phyloP scores from a whole-genome alignment of 768 basidiomycete species.

The Boletus insuetus region DNA sequence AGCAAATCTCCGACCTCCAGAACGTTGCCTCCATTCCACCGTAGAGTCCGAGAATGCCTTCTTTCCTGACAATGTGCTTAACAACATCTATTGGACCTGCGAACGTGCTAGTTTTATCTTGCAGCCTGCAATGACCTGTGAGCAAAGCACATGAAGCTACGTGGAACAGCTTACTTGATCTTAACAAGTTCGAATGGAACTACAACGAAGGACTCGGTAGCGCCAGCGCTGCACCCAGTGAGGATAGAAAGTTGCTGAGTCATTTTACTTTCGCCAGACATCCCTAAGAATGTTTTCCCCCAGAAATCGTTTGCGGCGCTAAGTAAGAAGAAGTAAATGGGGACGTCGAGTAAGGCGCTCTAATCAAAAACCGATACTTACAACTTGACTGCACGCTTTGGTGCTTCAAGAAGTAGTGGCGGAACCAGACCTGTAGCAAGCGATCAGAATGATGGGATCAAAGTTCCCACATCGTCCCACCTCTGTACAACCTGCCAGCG shows the following conservation, averaged over 20 bases:
- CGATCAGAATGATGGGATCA: background rate
- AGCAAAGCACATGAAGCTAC: background rate
- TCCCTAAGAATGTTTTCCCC: slow-evolving; percentile 72
- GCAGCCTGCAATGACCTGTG: slow-evolving; percentile 50
- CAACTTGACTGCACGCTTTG: slow-evolving; percentile 98
- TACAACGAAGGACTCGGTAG: slow-evolving; percentile 92
- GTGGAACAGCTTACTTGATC: slow-evolving; percentile 52
- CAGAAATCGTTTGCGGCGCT: slow-evolving; percentile 93
- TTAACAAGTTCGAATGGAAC: slow-evolving; percentile 97
- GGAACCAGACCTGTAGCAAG: slow-evolving; percentile 74
- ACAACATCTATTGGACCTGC: slow-evolving; percentile 92
- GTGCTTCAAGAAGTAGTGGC: slow-evolving; percentile 92
- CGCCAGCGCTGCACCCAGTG: slow-evolving; percentile 93
- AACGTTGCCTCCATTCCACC: slow-evolving; percentile 97
- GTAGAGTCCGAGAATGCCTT: slow-evolving; percentile 84
- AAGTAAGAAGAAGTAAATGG: slow-evolving; percentile 1
- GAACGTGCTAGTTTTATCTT: slow-evolving; percentile 90
- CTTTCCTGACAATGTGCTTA: slow-evolving; percentile 68
- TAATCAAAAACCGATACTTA: slow-evolving; percentile 33
- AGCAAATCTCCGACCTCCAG: slow-evolving; percentile 65
- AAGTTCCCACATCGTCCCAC: slow-evolving; percentile 32
- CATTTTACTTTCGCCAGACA: slow-evolving; percentile 79
- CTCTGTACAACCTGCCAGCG: slow-evolving; percentile 83
- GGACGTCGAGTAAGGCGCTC: background rate
- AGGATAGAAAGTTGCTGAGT: slow-evolving; percentile 82